Conservation (phyloP, 768 basidiomycete genomes). For the Mycena galericulata region DNA sequence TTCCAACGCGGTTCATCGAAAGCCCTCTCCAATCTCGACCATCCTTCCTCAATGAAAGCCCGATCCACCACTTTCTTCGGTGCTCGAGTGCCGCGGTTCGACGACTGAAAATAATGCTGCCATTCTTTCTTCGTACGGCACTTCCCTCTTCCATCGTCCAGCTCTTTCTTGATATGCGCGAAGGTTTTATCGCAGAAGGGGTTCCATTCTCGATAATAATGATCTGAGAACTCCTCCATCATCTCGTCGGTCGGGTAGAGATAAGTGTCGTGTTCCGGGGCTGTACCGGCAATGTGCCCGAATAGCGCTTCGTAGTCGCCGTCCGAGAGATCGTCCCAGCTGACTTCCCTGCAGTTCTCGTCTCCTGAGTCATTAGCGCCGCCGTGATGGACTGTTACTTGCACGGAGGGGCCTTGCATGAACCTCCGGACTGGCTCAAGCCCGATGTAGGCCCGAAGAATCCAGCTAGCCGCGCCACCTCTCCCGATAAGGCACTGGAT, state of each 20-base stretch:
- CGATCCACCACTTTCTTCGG: neutral
- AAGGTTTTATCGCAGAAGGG: constrained; percentile 8
- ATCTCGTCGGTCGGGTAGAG: neutral
- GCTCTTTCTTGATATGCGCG: neutral
- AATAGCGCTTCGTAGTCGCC: neutral
- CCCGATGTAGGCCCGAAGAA: too few species aligned
- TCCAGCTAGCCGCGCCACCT: too few species aligned
- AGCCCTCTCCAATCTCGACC: neutral
- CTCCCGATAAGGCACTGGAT: too few species aligned
- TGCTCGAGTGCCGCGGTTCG: neutral
- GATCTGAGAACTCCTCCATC: neutral
- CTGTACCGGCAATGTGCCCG: neutral
- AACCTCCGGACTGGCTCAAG: too few species aligned
- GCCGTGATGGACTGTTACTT: neutral
- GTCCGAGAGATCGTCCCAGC: neutral
- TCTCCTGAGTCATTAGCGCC: neutral
- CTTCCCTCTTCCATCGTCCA: neutral
- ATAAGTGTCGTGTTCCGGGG: neutral
- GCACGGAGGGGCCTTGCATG: neutral
- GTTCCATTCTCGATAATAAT: constrained; percentile 14
- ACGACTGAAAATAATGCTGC: neutral
- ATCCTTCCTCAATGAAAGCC: neutral
- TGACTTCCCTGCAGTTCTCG: neutral
- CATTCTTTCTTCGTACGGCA: neutral
- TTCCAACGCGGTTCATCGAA: neutral